phyloP scores from a whole-genome alignment of 2,329 filamentous ascomycete species.

The Dactylellina haptotyla region DNA sequence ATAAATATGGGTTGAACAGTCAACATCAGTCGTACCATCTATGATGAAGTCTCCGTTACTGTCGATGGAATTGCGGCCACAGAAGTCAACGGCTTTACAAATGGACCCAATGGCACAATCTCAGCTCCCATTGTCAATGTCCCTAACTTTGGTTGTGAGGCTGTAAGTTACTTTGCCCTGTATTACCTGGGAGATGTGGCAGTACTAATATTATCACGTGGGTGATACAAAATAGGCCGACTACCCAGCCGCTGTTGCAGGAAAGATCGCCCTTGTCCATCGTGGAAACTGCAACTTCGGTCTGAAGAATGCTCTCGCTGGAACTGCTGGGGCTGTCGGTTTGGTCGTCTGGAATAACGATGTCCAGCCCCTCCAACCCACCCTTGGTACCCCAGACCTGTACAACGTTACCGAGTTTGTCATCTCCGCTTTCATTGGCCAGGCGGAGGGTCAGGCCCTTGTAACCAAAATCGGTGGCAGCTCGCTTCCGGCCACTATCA shows the following conservation, averaged over 20 bases:
- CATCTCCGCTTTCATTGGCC: constrained; percentile 35
- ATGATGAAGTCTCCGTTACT: constrained; percentile 26
- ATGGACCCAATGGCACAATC: constrained; percentile 66
- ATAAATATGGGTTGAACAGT: constrained; percentile 27
- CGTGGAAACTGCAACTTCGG: constrained; percentile 71
- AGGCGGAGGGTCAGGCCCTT: constrained; percentile 54
- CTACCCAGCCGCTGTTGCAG: constrained; percentile 67
- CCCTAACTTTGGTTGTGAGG: constrained; percentile 67
- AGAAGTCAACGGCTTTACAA: constrained; percentile 61
- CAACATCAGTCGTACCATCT: constrained; percentile 31
- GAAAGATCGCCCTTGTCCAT: constrained; percentile 70
- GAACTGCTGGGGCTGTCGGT: constrained; percentile 68
- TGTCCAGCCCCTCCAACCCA: constrained; percentile 19
- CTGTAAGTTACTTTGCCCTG: constrained; percentile 56
- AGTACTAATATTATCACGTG: no score
- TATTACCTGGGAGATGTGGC: not conserved
- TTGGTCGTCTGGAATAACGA: constrained; percentile 54
- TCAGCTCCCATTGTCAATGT: constrained; percentile 64
- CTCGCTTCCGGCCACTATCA: constrained; percentile 60
- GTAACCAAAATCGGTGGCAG: constrained; percentile 52
- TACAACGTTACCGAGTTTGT: constrained; percentile 59
- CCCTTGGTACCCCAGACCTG: constrained; percentile 61
- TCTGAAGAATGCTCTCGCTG: constrained; percentile 69
- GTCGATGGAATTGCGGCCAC: constrained; percentile 7
- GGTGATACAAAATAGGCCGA: no score